Base-by-base conservation (phyloP, 129 eudicot genomes). In the Chrysanthemum lavandulifolium region DNA sequence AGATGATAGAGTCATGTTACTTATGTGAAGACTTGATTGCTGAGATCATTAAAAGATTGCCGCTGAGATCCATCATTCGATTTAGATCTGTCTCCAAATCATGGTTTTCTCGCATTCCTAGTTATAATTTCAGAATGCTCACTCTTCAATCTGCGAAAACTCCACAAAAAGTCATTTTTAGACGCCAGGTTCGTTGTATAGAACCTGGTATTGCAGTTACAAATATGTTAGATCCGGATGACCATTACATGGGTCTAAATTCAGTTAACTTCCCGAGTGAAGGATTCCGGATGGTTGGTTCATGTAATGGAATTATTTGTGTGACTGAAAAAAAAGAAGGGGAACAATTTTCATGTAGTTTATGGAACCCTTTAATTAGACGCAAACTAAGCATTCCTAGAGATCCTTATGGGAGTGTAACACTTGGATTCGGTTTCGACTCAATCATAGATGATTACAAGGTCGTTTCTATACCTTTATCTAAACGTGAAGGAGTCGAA, bases 241-340 rank as follows among this genome's bases (percentile, higher is more conserved):
- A 61, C n/a, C n/a, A 12, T 15, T 53, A 15, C 7, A 52, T 5
- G 57, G 58, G 18, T 15, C 1, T 12, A 13, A 23, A 60, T 10
- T 10, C 65, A 61, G 48, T 61, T 1, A 31, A 61, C 1, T 60
- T 60, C n/a, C 67, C 67, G 31, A 1, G 18, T 13, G 7, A 4
- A 5, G n/a, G 27, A 10, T 29, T 27, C 49, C 14, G 2, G 14
- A 6, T 61, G 13, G 3, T 13, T 25, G 67, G 67, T 29, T 61
- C 67, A 61, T 61, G 67, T 61, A 61, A 61, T 29, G 67, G 67
- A n/a, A 61, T 61, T 29, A 61, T 61, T 31, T 61, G 49, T 61
- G 10, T 61, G 8, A 27, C 14, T 14, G 67, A 13, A 18, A 61
- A 29, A 61, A 31, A 31, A 31, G 16, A 12, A 15, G 6, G 14